Percentiles rank a stretch among this genome's conserved stretches.
Conservation (phyloP, 2,329 filamentous ascomycete species). For the Corynespora cassiicola region DNA sequence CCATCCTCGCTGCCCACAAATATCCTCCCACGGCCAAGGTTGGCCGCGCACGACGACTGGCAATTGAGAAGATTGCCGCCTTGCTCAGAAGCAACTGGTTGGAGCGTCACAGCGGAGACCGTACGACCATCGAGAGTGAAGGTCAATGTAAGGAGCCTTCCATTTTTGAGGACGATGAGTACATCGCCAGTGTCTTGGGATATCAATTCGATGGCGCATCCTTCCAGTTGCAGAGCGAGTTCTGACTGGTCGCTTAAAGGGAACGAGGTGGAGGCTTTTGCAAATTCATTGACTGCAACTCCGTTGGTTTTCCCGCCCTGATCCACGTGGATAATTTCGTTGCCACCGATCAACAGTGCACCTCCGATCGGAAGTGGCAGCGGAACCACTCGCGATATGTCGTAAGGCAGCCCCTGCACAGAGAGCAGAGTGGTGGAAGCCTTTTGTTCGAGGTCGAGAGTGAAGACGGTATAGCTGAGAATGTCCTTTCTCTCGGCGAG, state of each 20-base stretch:
- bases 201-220: constrained; percentile 77
- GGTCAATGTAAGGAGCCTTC: constrained; percentile 74
- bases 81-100: constrained; percentile 65
- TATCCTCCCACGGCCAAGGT: constrained; percentile 70
- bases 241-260: constrained; percentile 85
- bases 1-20: constrained; percentile 87
- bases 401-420: constrained; percentile 83
- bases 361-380: constrained; percentile 88
- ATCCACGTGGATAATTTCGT: constrained; percentile 93
- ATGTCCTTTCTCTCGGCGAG: constrained; percentile 80
- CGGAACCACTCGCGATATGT: constrained; percentile 82
- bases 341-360: constrained; percentile 82
- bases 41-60: constrained; percentile 72
- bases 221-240: constrained; percentile 80
- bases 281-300: constrained; percentile 90
- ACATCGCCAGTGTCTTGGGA: constrained; percentile 81
- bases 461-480: constrained; percentile 91
- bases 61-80: constrained; percentile 69
- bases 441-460: constrained; percentile 88
- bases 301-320: constrained; percentile 94
- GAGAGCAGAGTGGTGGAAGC: constrained; percentile 93
- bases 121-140: constrained; percentile 91
- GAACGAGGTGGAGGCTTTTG: constrained; percentile 82
- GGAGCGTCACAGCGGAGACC: constrained; percentile 84
- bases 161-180: constrained; percentile 79